These are phyloP conservation scores for Lactarius trivialis DNA, from an alignment of 768 basidiomycete species.

Conservation along the genomic window DNA sequence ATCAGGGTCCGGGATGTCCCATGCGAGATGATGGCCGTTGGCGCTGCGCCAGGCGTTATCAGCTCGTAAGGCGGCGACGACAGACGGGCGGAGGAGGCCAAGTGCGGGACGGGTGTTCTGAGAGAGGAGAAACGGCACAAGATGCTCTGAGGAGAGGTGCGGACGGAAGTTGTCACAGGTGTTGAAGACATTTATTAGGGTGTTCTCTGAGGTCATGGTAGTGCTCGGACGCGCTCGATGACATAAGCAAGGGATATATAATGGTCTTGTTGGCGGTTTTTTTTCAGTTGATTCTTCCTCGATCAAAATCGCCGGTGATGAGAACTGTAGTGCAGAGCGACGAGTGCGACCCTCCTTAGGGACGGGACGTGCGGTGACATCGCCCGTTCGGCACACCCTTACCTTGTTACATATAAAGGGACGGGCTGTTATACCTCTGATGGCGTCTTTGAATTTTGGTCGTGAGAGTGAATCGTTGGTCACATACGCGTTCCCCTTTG, in stretches of 20 bases:
- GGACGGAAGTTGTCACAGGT: conserved; percentile 64
- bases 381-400: conserved; percentile 25
- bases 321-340: conserved; percentile 24
- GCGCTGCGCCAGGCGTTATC: conserved; percentile 40
- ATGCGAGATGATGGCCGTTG: conserved; percentile 32
- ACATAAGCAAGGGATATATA: not conserved
- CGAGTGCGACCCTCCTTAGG: conserved; percentile 23
- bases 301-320: conserved; percentile 37
- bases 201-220: not conserved
- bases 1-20: conserved; percentile 33
- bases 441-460: conserved; percentile 18
- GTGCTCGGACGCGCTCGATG: not conserved
- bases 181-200: conserved; percentile 57
- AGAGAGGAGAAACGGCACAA: conserved; percentile 53
- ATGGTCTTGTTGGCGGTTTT: too few species aligned
- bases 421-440: conserved; percentile 25
- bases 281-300: conserved; percentile 38
- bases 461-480: conserved; percentile 2
- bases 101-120: conserved; percentile 47
- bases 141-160: conserved; percentile 34
- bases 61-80: conserved; percentile 46
- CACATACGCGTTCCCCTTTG: too few species aligned
- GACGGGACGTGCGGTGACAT: conserved; percentile 21
- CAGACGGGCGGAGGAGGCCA: conserved; percentile 52
- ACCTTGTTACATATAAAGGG: conserved; percentile 26